Evolutionary conservation across 805 yeast species (phyloP), one percentile per base, ranked within the genome.

Genomic region (Vanderwaltozyma polyspora): DNA sequence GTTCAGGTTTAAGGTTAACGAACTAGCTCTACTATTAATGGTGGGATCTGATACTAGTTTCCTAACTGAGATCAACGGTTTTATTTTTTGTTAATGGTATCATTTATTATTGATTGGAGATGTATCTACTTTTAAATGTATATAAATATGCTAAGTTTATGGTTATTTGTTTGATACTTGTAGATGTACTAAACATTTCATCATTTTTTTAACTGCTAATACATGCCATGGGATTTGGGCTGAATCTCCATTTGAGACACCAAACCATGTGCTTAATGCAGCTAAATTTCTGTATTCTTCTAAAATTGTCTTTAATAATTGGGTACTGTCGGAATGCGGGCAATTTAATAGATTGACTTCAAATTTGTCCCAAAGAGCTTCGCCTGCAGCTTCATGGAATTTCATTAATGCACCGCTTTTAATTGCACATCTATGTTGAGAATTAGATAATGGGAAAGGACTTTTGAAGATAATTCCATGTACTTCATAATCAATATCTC

Each of bases 331-430:
- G 27, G 74, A 74, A 25, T 74, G 72, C 13, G 86, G 84, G 46
- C 89, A 81, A 49, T 86, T 80, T 43, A 82, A 56, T 22, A 82
- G 59, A 42, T 75, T 79, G 6, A 79, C 71, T 45, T 81, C 91
- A 40, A 75, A 68, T 4, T 70, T 51, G 10, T 57, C 51, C 29
- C 64, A 36, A 5, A 44, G 41, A 19, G 60, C 48, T 22, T 56
- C 46, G 3, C 49, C 48, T 14, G 35, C 22, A 15, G 33, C 29
- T 15, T 28, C n/a, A 21, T 45, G 45, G 26, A 53, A 53, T 38
- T 70, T 75, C 6, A 78, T 46, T 35, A 82, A 53, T 39, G 75
- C 80, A 1, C 91, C 91, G 1, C 83, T 74, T 41, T 74, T 73
- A 46, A 79, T 70, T 2, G 87, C 80, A 34, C 78, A 62, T 33